Base-by-base conservation (phyloP, 345 rosid species). In the Pelargonium nanum region DNA sequence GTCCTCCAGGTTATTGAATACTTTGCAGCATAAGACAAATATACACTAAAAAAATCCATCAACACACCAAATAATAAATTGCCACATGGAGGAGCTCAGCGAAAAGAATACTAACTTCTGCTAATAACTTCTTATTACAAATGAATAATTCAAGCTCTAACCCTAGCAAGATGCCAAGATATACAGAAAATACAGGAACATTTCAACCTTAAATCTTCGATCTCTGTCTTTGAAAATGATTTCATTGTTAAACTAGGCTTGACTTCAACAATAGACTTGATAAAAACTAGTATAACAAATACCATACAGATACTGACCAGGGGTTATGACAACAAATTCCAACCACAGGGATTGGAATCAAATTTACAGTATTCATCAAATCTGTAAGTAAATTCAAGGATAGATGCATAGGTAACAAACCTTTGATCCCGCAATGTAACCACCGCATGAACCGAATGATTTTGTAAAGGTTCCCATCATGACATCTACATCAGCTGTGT, bases 401-500 rank as follows among this genome's bases (percentile, higher is more conserved):
- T 20, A 40, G 21, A 51, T 19, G 50, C 20, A 54, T 58, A 53
- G 26, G 57, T 45, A 62, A 24, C 56, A 61, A 59, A 93, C 99
- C 97, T 89, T 84, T 48, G 96, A 93, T 63, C 90, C 97, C 52
- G 96, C 94, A 83, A 89, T 85, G 65, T 89, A 93, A 58, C 99
- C 99, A 67, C 99, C 99, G 70, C 87, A 89, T 45, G 99, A 93
- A 26, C 96, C 99, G 61, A 93, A 93, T 21, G 99, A 89, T 73
- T 93, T 93, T 2, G 97, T 80, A 74, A 93, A 93, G 74, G 96
- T 93, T 84, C 99, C 97, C 99, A 93, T 93, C 99, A 93, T 93
- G 61, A 93, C 52, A 77, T 93, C 99, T 65, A 93, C 88, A 69
- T 89, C 96, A 61, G 87, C 83, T 28, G 99, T 74, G 68, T 89